A percentile compares a stretch with the other conserved stretches of the same genome.
Evolutionary conservation across 1,284 basidiomycete species (phyloP).

Genomic region (Ceratobasidium theobromae): DNA sequence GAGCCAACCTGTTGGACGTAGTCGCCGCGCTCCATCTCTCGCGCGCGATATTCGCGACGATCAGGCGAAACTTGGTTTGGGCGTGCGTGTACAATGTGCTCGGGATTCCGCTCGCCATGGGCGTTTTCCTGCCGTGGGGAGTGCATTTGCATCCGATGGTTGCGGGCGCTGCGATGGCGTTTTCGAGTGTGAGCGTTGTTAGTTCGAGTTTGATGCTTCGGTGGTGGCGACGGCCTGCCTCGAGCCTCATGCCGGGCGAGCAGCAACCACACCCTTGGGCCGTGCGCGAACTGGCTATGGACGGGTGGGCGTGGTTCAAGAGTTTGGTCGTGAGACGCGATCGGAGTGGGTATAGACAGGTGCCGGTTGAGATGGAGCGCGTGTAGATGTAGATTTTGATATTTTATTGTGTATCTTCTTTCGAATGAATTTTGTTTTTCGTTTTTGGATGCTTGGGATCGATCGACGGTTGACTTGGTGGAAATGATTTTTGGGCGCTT

Average conservation of each 20-base stretch:
- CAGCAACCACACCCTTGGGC: no score
- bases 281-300: no score
- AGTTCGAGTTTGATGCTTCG: conserved; percentile 83
- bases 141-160: conserved; percentile 97
- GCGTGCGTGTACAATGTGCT: conserved; percentile 92
- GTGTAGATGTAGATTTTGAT: conserved; percentile 7
- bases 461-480: no score
- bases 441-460: no score
- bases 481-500: no score
- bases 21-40: conserved; percentile 94
- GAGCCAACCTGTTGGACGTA: conserved; percentile 92
- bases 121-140: conserved; percentile 88
- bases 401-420: no score
- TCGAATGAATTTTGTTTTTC: no score
- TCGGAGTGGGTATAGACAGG: conserved; percentile 60
- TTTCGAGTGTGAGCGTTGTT: conserved; percentile 95
- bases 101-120: conserved; percentile 99
- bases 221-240: conserved; percentile 77
- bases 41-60: conserved; percentile 85
- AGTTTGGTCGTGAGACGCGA: conserved; percentile 49
- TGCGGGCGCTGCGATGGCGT: conserved; percentile 97
- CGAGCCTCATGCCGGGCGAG: conserved; percentile 70
- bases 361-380: conserved; percentile 65
- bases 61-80: conserved; percentile 88
- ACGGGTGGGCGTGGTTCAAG: conserved; percentile 50